phyloP scores from a whole-genome alignment of 192 early-diverging fungal species.

The Coemansia sp. region DNA sequence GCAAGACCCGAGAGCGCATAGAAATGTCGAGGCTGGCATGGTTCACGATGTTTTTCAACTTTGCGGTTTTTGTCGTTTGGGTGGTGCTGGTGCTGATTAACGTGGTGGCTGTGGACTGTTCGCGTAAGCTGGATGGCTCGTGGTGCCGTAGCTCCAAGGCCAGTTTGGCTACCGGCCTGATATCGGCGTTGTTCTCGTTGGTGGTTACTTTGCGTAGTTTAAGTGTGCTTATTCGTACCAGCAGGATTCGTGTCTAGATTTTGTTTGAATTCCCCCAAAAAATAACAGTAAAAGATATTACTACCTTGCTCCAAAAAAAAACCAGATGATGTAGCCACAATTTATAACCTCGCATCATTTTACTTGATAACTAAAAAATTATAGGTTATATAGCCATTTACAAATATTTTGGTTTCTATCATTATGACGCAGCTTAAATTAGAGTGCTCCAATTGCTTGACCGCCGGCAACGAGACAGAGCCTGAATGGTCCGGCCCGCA shows the following conservation, averaged over 20 bases:
- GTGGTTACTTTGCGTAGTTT: constrained; percentile 37
- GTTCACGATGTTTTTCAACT: constrained; percentile 33
- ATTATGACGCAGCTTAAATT: not conserved
- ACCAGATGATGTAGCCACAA: not conserved
- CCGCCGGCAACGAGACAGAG: not conserved
- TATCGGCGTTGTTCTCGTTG: constrained; percentile 45
- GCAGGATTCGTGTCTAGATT: constrained; percentile 21
- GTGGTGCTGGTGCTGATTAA: constrained; percentile 44
- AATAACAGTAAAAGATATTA: not conserved
- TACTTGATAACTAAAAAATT: too few species aligned
- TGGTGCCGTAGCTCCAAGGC: constrained; percentile 40
- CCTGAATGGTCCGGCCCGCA: constrained; percentile 21
- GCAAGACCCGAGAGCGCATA: constrained; percentile 26
- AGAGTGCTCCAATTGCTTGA: not conserved
- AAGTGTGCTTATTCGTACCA: constrained; percentile 36
- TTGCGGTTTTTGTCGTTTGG: constrained; percentile 35
- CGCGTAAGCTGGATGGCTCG: constrained; percentile 19
- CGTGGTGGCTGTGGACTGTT: constrained; percentile 45
- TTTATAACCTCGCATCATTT: not conserved
- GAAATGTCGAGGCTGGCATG: constrained; percentile 28
- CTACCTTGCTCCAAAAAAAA: too few species aligned
- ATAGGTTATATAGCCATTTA: too few species aligned
- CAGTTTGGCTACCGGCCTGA: constrained; percentile 31
- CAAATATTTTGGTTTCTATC: too few species aligned
- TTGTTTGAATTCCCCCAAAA: not conserved